phyloP scores from a whole-genome alignment of 306 rosid genomes.

The Medicago lupulina region DNA sequence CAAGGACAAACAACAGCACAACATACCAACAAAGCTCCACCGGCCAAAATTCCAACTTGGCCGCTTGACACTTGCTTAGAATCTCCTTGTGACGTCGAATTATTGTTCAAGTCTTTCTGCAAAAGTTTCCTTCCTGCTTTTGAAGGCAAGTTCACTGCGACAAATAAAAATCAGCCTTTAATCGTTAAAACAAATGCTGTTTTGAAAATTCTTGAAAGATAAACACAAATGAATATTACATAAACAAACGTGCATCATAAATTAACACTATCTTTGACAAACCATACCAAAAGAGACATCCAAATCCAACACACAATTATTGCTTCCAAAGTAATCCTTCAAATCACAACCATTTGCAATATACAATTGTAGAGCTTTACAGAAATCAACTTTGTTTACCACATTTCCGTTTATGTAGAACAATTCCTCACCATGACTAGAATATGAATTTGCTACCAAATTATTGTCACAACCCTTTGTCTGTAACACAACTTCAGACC shows the following conservation, averaged over 20 bases:
- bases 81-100: slow-evolving; percentile 33
- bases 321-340: slow-evolving; percentile 52
- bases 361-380: slow-evolving; percentile 60
- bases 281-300: slow-evolving; percentile 61
- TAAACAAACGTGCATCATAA: slow-evolving; percentile 5
- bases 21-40: slow-evolving; percentile 70
- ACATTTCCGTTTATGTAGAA: slow-evolving; percentile 66
- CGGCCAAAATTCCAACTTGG: slow-evolving; percentile 53
- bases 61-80: slow-evolving; percentile 35
- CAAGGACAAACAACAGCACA: slow-evolving; percentile 85
- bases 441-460: slow-evolving; percentile 53
- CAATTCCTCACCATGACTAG: slow-evolving; percentile 55
- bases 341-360: slow-evolving; percentile 64
- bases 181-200: slow-evolving; percentile 23
- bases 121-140: slow-evolving; percentile 72
- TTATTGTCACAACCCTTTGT: slow-evolving; percentile 61
- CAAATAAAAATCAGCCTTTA: slow-evolving; percentile 34
- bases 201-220: slow-evolving; percentile 7
- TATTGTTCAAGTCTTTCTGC: slow-evolving; percentile 45
- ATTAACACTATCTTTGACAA: slow-evolving; percentile 24
- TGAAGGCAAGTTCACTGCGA: slow-evolving; percentile 57
- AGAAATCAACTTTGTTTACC: slow-evolving; percentile 60
- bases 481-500: slow-evolving; percentile 52
- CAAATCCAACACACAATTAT: slow-evolving; percentile 50
- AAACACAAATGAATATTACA: background rate